Conservation (phyloP, 139 green algal species). For the Chlorella sp. region DNA sequence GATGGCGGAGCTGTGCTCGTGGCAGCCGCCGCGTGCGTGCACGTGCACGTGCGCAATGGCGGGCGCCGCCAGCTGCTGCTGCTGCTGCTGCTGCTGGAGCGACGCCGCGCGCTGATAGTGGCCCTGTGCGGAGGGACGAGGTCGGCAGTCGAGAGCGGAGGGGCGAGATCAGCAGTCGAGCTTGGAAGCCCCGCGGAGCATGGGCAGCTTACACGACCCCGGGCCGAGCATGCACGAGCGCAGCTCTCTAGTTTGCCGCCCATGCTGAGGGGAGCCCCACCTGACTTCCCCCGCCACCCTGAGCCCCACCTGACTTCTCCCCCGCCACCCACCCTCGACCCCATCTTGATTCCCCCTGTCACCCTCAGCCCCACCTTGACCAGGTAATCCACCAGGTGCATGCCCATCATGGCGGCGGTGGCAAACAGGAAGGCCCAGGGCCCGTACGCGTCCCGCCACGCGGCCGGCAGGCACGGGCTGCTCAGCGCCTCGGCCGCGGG, state of each 20-base stretch:
- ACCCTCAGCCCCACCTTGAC: neutral
- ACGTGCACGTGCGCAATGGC: neutral
- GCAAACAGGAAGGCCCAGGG: constrained; percentile 46
- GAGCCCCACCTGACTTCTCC: neutral
- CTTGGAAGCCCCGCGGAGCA: too few relatives aligned
- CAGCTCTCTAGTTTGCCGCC: too few relatives aligned
- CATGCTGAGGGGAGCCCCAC: too few relatives aligned
- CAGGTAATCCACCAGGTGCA: constrained; percentile 37
- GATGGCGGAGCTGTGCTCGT: too few relatives aligned
- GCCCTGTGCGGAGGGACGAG: neutral
- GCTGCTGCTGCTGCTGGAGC: neutral
- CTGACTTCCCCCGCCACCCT: neutral
- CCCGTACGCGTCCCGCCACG: constrained; percentile 25
- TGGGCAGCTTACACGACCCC: too few relatives aligned
- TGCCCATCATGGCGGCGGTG: constrained; percentile 34
- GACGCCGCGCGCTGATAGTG: neutral
- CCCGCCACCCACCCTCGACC: too few relatives aligned
- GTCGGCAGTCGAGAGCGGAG: too few relatives aligned
- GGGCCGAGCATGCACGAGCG: too few relatives aligned
- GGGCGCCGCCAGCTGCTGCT: neutral
- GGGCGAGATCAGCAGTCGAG: too few relatives aligned
- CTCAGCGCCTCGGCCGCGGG: constrained; percentile 33
- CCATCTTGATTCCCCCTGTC: neutral
- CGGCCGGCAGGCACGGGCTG: constrained; percentile 38
- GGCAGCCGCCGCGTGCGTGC: neutral